Percentiles rank a stretch among this genome's conserved stretches.
These are phyloP conservation scores for Helenozyma baotianmanensis DNA, from an alignment of 805 yeast genomes.

Conservation along the genomic window DNA sequence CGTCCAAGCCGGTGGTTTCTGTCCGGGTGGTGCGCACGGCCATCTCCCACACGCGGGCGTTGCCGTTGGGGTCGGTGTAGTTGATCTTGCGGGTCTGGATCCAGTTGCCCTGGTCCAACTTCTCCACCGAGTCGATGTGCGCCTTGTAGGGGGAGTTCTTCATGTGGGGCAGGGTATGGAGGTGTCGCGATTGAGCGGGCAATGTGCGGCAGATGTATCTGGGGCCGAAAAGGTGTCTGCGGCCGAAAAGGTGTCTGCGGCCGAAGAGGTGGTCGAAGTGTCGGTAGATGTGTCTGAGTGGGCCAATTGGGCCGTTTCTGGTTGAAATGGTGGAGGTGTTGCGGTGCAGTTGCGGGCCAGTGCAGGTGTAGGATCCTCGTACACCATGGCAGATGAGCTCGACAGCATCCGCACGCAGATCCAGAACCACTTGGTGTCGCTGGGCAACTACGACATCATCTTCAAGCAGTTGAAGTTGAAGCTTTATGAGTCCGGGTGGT, in stretches of 20 bases:
- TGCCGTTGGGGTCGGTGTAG: conserved; percentile 70
- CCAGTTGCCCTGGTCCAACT: conserved; percentile 39
- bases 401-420: conserved; percentile 54
- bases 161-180: background rate
- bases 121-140: conserved; percentile 26
- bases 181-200: too few relatives aligned
- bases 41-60: conserved; percentile 79
- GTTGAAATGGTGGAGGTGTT: too few relatives aligned
- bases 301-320: too few relatives aligned
- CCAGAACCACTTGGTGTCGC: conserved; percentile 62
- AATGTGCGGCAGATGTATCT: background rate
- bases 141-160: conserved; percentile 33
- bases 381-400: conserved; percentile 25
- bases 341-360: too few relatives aligned
- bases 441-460: conserved; percentile 79
- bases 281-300: too few relatives aligned
- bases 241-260: too few relatives aligned
- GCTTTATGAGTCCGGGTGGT: conserved; percentile 81
- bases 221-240: background rate
- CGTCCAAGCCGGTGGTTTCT: conserved; percentile 61
- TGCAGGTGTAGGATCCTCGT: too few relatives aligned
- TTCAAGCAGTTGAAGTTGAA: conserved; percentile 58
- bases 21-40: conserved; percentile 77
- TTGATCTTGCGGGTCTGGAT: conserved; percentile 57
- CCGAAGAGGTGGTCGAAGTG: too few relatives aligned